Evolutionary conservation across 2,329 filamentous ascomycete species (phyloP).

Genomic region (Zarea fungicola): DNA sequence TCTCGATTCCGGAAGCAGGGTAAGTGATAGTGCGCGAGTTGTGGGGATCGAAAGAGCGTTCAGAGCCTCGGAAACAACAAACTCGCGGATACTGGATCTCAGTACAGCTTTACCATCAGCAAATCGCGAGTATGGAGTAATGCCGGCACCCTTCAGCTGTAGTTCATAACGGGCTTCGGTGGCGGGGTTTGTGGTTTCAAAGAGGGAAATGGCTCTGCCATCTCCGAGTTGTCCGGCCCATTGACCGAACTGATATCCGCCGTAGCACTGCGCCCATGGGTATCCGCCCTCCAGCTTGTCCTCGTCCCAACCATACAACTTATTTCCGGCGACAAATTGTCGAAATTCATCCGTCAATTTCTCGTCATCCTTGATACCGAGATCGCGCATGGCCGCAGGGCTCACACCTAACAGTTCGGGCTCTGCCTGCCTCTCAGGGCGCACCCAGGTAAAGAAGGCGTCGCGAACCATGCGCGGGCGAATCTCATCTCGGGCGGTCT

Average conservation of each 20-base stretch:
- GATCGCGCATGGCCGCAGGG: conserved; percentile 67
- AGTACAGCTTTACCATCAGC: conserved; percentile 94
- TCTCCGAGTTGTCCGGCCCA: conserved; percentile 97
- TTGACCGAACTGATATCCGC: conserved; percentile 72
- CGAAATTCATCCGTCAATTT: conserved; percentile 69
- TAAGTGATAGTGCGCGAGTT: conserved; percentile 80
- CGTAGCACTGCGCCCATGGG: conserved; percentile 98
- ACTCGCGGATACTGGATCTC: conserved; percentile 88
- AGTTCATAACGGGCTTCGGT: conserved; percentile 77
- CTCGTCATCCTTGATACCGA: conserved; percentile 69
- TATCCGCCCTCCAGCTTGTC: conserved; percentile 66
- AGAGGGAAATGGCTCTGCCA: conserved; percentile 88
- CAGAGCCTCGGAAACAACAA: conserved; percentile 83
- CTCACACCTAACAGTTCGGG: conserved; percentile 81
- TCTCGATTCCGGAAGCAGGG: conserved; percentile 63
- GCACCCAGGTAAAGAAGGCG: conserved; percentile 85
- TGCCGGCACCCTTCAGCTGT: conserved; percentile 89
- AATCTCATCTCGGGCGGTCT: conserved; percentile 70
- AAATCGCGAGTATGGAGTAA: conserved; percentile 92
- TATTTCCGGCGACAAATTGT: conserved; percentile 74
- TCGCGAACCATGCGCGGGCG: conserved; percentile 77
- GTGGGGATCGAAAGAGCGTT: conserved; percentile 81
- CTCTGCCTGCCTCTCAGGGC: conserved; percentile 66
- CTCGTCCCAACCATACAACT: conserved; percentile 72
- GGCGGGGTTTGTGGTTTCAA: conserved; percentile 74